These are phyloP conservation scores for Phenoliferia sp. DNA, from an alignment of 1,284 basidiomycete genomes.

Conservation along the genomic window DNA sequence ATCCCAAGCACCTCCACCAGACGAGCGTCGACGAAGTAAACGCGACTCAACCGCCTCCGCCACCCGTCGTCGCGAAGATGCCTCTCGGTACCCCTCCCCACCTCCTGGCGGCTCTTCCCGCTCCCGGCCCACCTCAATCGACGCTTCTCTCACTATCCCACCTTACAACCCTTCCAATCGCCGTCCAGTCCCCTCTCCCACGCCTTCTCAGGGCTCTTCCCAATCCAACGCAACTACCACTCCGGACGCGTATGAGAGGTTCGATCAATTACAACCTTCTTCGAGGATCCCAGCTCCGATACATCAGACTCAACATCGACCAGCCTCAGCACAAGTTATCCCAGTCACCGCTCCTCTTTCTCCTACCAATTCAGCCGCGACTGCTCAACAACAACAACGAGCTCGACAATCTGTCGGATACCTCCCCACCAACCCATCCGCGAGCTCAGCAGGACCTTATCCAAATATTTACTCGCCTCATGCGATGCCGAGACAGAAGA, in stretches of 20 bases:
- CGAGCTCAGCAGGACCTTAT: slow-evolving; percentile 22
- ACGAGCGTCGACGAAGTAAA: slow-evolving; percentile 20
- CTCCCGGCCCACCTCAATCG: slow-evolving; percentile 4
- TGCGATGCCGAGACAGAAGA: slow-evolving; percentile 32
- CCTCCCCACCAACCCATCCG: slow-evolving; percentile 11
- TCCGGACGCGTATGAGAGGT: too few species aligned
- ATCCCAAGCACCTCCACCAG: slow-evolving; percentile 5
- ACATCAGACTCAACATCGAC: background rate
- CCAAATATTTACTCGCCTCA: slow-evolving; percentile 32
- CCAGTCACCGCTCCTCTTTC: background rate
- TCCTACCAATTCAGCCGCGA: background rate
- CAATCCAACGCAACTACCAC: too few species aligned
- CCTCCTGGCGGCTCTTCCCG: slow-evolving; percentile 3
- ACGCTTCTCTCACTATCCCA: slow-evolving; percentile 29
- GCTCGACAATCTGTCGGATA: slow-evolving; percentile 29
- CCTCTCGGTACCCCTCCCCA: slow-evolving; percentile 21
- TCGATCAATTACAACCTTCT: slow-evolving; percentile 1
- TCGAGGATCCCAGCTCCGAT: background rate
- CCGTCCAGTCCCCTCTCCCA: background rate
- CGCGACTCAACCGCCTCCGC: slow-evolving; percentile 12
- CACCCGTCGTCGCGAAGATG: slow-evolving; percentile 3
- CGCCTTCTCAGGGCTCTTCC: too few species aligned
- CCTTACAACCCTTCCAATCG: slow-evolving; percentile 34
- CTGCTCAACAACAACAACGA: slow-evolving; percentile 7
- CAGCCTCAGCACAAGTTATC: background rate